These are phyloP conservation scores for Ceratocystis cubensis DNA, from an alignment of 2,329 filamentous ascomycete species.

Conservation along the genomic window DNA sequence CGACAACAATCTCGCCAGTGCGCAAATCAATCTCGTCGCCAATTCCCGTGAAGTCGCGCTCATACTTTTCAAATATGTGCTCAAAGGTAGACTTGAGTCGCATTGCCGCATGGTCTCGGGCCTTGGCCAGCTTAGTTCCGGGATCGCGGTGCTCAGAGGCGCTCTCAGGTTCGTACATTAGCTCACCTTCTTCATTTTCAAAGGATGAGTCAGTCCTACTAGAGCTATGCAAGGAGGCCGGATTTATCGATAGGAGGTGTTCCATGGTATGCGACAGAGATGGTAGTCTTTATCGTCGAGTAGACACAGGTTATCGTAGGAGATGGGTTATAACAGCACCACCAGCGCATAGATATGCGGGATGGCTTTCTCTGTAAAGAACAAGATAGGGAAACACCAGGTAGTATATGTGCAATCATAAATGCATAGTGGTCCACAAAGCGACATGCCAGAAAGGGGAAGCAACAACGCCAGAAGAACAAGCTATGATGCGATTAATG, in stretches of 20 bases:
- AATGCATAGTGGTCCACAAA: background rate
- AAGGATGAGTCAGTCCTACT: slow-evolving; percentile 22
- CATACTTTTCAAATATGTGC: slow-evolving; percentile 79
- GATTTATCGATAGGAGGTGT: background rate
- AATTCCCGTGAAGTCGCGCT: slow-evolving; percentile 65
- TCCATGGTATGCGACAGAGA: slow-evolving; percentile 4
- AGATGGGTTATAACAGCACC: background rate
- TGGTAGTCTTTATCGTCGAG: background rate
- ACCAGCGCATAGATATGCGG: background rate
- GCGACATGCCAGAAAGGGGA: background rate
- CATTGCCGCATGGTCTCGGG: slow-evolving; percentile 52
- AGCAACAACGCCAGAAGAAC: background rate
- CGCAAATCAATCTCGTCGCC: slow-evolving; percentile 82
- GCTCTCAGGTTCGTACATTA: slow-evolving; percentile 37
- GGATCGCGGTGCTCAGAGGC: slow-evolving; percentile 39
- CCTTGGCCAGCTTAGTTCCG: slow-evolving; percentile 45
- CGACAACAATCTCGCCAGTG: slow-evolving; percentile 70
- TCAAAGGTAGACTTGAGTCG: slow-evolving; percentile 77
- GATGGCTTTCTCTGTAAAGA: background rate
- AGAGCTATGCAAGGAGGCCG: background rate
- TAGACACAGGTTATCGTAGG: background rate
- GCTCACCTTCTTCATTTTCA: slow-evolving; percentile 37
- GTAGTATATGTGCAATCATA: background rate
- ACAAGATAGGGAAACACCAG: background rate
- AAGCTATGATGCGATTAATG: background rate